Evolutionary conservation across 345 rosid species (phyloP).

Genomic region (Cochlearia excelsa): DNA sequence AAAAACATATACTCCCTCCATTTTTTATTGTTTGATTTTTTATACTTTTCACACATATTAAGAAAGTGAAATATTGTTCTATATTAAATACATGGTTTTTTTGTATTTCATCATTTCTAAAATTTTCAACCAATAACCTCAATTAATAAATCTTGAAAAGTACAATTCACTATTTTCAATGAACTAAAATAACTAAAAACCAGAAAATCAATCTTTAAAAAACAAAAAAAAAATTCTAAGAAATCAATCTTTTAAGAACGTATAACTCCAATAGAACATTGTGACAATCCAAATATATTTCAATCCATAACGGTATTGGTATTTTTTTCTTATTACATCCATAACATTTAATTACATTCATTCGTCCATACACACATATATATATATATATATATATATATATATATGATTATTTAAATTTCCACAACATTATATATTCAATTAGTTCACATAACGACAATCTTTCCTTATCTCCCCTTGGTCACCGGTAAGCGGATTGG

Average conservation of each 20-base stretch:
- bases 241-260: too few relatives aligned
- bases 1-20: neutral
- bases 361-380: neutral
- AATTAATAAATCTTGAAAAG: too few relatives aligned
- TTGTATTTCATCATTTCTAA: too few relatives aligned
- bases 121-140: too few relatives aligned
- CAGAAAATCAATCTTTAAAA: neutral
- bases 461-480: conserved; percentile 74
- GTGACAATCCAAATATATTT: conserved; percentile 1
- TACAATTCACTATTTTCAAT: too few relatives aligned
- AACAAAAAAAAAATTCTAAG: too few relatives aligned
- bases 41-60: too few relatives aligned
- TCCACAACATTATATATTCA: conserved; percentile 7
- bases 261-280: too few relatives aligned
- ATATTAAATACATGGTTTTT: too few relatives aligned
- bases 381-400: conserved; percentile 8
- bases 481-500: conserved; percentile 59
- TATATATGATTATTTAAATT: conserved; percentile 9
- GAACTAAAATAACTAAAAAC: too few relatives aligned
- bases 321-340: conserved; percentile 21
- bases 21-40: too few relatives aligned
- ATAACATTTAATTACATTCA: conserved; percentile 8
- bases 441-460: conserved; percentile 61
- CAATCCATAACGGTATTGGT: conserved; percentile 17
- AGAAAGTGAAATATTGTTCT: too few relatives aligned